Base-by-base conservation (phyloP, 306 rosid genomes). In the Malus sieversii region DNA sequence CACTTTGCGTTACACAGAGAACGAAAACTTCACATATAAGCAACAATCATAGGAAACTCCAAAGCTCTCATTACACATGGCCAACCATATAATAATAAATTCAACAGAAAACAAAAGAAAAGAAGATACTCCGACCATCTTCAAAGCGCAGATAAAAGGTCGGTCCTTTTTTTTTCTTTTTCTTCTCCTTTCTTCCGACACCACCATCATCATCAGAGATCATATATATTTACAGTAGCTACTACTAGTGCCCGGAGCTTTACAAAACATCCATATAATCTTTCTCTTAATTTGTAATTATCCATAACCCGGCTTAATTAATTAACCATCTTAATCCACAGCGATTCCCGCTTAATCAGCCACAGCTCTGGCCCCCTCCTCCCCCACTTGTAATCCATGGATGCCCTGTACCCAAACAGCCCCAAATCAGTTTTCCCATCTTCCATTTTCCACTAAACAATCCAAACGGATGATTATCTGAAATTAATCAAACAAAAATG, bases 351-450 rank as follows among this genome's bases (percentile, higher is more conserved):
- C 51, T 35, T 60, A 77, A 77, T 81, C 77, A 72, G 14, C n/a
- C 61, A 11, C 84, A 60, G 55, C n/a, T 51, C 66, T 75, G 70
- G 48, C 4, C 48, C 42, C 7, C 7, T 33, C 58, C 82, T 75
- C 80, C 85, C 12, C 53, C 80, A 71, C 78, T 71, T 42, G 79
- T 75, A 30, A 90, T 82, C 96, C 96, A 90, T 12, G 89, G 84
- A 77, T 90, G 96, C 33, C 82, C 93, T 90, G 90, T 45, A 30
- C n/a, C 44, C 55, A 63, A 52, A 35, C 19, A 66, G 19, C 60
- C 40, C 67, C 59, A 45, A 73, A 76, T 77, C 30, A 77, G 73
- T 4, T 22, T 7, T 66, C 5, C 33, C 65, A 15, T 4, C 25
- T 60, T 25, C 66, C 66, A 22, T 25, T 60, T 60, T 11, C 42